phyloP scores from a whole-genome alignment of 2,329 filamentous ascomycete genomes.

The Colletotrichum sp. region DNA sequence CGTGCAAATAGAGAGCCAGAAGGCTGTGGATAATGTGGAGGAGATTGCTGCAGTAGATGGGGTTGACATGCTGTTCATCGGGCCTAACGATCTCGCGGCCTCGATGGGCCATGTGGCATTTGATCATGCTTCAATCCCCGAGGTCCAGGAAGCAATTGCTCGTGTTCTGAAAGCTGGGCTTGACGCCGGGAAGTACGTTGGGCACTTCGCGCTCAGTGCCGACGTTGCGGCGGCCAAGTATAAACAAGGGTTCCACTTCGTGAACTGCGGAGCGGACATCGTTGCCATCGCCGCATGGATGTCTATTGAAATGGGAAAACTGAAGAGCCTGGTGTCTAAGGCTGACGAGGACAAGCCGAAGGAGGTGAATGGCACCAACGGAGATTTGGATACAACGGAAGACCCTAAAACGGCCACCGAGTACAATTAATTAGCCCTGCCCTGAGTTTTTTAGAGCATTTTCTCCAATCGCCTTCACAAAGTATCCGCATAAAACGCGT shows the following conservation, averaged over 20 bases:
- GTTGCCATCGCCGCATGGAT: conserved; percentile 41
- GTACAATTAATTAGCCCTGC: background rate
- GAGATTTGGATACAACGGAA: background rate
- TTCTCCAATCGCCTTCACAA: background rate
- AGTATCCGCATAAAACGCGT: fast-evolving
- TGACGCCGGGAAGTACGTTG: conserved; percentile 37
- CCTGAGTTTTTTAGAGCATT: background rate
- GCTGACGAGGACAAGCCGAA: background rate
- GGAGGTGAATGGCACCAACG: background rate
- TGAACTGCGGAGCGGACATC: conserved; percentile 41
- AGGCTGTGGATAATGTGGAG: conserved; percentile 50
- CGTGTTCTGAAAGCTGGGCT: conserved; percentile 30
- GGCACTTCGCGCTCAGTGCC: conserved; percentile 35
- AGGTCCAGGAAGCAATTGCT: conserved; percentile 32
- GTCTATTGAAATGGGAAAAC: conserved; percentile 33
- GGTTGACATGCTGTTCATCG: conserved; percentile 49
- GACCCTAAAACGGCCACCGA: background rate
- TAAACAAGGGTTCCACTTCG: conserved; percentile 37
- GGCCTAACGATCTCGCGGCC: conserved; percentile 46
- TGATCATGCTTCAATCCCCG: conserved; percentile 33
- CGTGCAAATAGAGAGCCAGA: conserved; percentile 49
- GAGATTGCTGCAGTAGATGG: conserved; percentile 45
- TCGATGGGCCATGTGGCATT: conserved; percentile 35
- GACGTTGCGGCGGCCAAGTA: conserved; percentile 30
- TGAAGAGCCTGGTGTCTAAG: conserved; percentile 22